These are phyloP conservation scores for Lecanicillium sp. DNA, from an alignment of 2,329 filamentous ascomycete species.

Conservation along the genomic window DNA sequence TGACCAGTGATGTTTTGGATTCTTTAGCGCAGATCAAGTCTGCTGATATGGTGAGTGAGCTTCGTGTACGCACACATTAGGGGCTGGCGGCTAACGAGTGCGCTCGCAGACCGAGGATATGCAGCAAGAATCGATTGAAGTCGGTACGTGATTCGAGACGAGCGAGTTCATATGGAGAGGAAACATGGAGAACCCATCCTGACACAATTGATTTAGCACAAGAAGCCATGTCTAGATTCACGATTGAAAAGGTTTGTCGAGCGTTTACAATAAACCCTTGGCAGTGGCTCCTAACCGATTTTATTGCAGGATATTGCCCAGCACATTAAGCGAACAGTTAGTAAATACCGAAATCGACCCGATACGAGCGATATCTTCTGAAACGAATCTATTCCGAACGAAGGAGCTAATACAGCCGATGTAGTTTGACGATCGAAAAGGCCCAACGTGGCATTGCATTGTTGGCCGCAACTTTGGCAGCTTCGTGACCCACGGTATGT, in stretches of 20 bases:
- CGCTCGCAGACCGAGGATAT: conserved; percentile 78
- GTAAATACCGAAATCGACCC: conserved; percentile 14
- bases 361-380: not conserved
- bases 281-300: conserved; percentile 12
- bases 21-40: conserved; percentile 87
- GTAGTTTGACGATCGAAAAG: conserved; percentile 94
- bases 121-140: conserved; percentile 91
- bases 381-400: not conserved
- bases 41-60: conserved; percentile 78
- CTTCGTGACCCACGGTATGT: conserved; percentile 91
- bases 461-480: conserved; percentile 98
- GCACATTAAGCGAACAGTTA: conserved; percentile 87
- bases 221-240: conserved; percentile 55
- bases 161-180: conserved; percentile 3
- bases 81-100: conserved; percentile 20
- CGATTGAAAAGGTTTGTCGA: conserved; percentile 46
- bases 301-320: conserved; percentile 78
- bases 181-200: conserved; percentile 5
- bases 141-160: conserved; percentile 56
- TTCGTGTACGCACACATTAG: conserved; percentile 8
- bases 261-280: not conserved
- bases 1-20: conserved; percentile 3
- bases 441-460: conserved; percentile 98
- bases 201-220: conserved; percentile 34
- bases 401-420: not conserved